A percentile compares a stretch with the other conserved stretches of the same genome.
phyloP scores from a whole-genome alignment of 805 yeast genomes.

The Starmerella floris region DNA sequence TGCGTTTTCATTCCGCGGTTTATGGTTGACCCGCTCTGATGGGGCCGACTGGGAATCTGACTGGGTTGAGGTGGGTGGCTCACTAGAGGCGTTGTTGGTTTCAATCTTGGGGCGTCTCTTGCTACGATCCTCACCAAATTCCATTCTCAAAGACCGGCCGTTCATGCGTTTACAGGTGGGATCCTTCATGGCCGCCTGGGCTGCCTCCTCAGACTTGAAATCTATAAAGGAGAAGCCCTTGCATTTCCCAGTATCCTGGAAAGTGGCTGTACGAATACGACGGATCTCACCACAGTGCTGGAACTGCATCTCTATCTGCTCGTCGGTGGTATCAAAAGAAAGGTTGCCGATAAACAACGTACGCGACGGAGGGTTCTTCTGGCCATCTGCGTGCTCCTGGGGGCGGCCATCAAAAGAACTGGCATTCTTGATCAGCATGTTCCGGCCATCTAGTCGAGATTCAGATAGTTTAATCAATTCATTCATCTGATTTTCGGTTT shows the following conservation, averaged over 20 bases:
- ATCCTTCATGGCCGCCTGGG: constrained; percentile 69
- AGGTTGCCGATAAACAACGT: constrained; percentile 86
- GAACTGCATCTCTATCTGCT: constrained; percentile 63
- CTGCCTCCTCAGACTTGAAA: constrained; percentile 65
- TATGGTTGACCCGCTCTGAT: not conserved
- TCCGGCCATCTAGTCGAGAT: constrained; percentile 64
- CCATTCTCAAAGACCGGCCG: constrained; percentile 68
- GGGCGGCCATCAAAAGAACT: constrained; percentile 83
- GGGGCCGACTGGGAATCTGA: not conserved
- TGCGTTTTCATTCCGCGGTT: too few relatives aligned
- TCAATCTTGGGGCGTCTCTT: constrained; percentile 43
- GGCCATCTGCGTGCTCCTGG: constrained; percentile 33
- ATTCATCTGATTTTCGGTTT: constrained; percentile 43
- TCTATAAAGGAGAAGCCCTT: constrained; percentile 93
- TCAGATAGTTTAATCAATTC: constrained; percentile 61
- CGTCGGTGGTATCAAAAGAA: constrained; percentile 82
- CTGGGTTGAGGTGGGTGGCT: not conserved
- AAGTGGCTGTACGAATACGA: constrained; percentile 90
- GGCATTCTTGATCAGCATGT: constrained; percentile 69
- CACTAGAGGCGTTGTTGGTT: too few relatives aligned
- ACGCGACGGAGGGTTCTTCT: constrained; percentile 74
- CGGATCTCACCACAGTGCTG: constrained; percentile 82
- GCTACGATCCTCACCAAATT: constrained; percentile 90
- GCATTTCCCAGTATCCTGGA: constrained; percentile 90
- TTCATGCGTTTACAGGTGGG: constrained; percentile 51